phyloP scores from a whole-genome alignment of 1,139 yeast species.

The Debaryomycetaceae sp. region DNA sequence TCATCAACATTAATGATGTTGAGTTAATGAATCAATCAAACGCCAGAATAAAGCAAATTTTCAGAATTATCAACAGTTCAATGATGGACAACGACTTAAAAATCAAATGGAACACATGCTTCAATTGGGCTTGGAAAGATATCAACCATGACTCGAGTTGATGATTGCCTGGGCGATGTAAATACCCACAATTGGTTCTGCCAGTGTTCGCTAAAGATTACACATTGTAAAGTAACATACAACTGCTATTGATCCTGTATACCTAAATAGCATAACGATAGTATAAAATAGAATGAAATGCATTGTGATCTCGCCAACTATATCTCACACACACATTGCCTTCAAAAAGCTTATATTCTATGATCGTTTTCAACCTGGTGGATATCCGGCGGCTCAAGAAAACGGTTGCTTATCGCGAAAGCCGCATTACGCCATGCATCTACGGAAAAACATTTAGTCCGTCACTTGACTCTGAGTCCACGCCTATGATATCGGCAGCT shows the following conservation, averaged over 20 bases:
- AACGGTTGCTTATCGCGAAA: too few species aligned
- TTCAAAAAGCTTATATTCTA: too few species aligned
- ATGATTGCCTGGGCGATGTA: neutral
- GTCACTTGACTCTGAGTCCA: too few species aligned
- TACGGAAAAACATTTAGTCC: too few species aligned
- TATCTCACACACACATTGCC: too few species aligned
- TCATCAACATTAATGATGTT: slow-evolving; percentile 15
- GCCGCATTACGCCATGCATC: too few species aligned
- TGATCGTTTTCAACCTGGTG: too few species aligned
- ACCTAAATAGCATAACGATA: neutral
- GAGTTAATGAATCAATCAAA: slow-evolving; percentile 12
- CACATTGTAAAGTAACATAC: neutral
- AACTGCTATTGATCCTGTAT: neutral
- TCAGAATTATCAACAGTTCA: slow-evolving; percentile 20
- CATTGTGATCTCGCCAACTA: too few species aligned
- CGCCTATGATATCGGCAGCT: too few species aligned
- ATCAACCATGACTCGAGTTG: neutral
- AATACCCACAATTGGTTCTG: neutral
- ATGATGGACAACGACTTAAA: slow-evolving; percentile 20
- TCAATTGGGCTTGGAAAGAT: slow-evolving; percentile 5
- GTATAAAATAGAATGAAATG: neutral
- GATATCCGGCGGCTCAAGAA: too few species aligned
- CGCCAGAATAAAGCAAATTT: slow-evolving; percentile 15
- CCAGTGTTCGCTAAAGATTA: neutral
- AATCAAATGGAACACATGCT: slow-evolving; percentile 5